Percentiles rank a stretch among this genome's conserved stretches.
phyloP scores from a whole-genome alignment of 805 yeast genomes.

The Candida andamanensis region DNA sequence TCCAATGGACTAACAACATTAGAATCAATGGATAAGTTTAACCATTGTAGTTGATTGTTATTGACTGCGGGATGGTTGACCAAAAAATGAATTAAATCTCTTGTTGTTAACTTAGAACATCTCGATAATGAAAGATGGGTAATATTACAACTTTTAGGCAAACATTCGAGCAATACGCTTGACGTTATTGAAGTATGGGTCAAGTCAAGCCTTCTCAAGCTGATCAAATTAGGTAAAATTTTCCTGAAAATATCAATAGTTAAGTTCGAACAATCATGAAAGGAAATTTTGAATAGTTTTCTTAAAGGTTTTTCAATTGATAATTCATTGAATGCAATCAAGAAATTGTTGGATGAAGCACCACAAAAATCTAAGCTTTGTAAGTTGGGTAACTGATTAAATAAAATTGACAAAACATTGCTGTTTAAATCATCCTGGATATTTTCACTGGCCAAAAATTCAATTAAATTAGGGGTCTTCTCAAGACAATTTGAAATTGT shows the following conservation, averaged over 20 bases:
- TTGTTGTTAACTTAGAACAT: constrained; percentile 60
- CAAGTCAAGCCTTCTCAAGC: constrained; percentile 66
- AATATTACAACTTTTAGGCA: constrained; percentile 55
- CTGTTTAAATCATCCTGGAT: constrained; percentile 76
- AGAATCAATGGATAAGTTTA: constrained; percentile 58
- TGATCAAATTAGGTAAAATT: constrained; percentile 51
- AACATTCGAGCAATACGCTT: constrained; percentile 43
- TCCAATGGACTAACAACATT: constrained; percentile 57
- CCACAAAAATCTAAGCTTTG: constrained; percentile 86
- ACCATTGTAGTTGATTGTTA: constrained; percentile 52
- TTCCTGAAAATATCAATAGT: constrained; percentile 51
- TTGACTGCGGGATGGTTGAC: constrained; percentile 63
- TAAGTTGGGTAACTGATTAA: constrained; percentile 50
- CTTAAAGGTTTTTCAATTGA: constrained; percentile 20
- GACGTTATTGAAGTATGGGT: constrained; percentile 77
- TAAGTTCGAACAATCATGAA: constrained; percentile 85
- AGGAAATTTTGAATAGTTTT: constrained; percentile 48
- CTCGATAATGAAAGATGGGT: constrained; percentile 67
- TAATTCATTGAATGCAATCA: constrained; percentile 49
- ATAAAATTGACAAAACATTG: constrained; percentile 49
- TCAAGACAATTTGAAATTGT: constrained; percentile 63
- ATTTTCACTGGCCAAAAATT: constrained; percentile 79
- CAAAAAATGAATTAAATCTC: constrained; percentile 65
- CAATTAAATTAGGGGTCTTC: constrained; percentile 63
- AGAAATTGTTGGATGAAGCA: constrained; percentile 62